Evolutionary conservation across 2,329 filamentous ascomycete species (phyloP).

Genomic region (Epichloe bromicola): DNA sequence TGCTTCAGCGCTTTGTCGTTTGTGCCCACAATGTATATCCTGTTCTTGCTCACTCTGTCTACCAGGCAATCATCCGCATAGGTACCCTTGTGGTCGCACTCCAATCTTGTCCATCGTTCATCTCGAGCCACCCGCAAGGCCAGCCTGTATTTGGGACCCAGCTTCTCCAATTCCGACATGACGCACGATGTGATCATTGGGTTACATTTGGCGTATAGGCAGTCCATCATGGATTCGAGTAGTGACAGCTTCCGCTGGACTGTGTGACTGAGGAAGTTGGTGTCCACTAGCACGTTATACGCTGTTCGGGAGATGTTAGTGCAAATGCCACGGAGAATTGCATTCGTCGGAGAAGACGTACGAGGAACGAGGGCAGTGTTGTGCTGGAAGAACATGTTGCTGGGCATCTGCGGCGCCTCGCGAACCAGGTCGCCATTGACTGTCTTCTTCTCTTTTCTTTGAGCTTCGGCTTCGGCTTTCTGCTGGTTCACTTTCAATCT

Average conservation of each 20-base stretch:
- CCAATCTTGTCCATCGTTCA: conserved; percentile 72
- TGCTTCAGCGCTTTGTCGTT: conserved; percentile 72
- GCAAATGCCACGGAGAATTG: not conserved
- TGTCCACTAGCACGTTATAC: conserved; percentile 60
- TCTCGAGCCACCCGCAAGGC: conserved; percentile 79
- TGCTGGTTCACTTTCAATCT: conserved; percentile 70
- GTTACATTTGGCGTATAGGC: conserved; percentile 80
- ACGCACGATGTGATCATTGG: conserved; percentile 71
- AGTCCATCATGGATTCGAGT: conserved; percentile 83
- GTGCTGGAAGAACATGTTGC: conserved; percentile 76
- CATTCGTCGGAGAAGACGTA: not conserved
- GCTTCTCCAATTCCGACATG: conserved; percentile 77
- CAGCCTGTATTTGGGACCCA: conserved; percentile 78
- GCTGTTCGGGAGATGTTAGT: conserved; percentile 1
- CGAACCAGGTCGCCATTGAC: conserved; percentile 50
- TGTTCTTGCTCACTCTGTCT: conserved; percentile 58
- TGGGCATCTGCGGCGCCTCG: conserved; percentile 71
- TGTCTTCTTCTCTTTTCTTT: conserved; percentile 46
- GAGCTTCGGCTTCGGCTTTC: conserved; percentile 46
- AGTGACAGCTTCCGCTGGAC: conserved; percentile 84
- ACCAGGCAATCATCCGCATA: conserved; percentile 77
- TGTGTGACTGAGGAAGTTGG: conserved; percentile 84
- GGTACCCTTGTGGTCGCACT: conserved; percentile 79
- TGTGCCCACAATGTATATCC: conserved; percentile 68
- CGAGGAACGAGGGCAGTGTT: conserved; percentile 70